phyloP scores from a whole-genome alignment of 768 basidiomycete genomes.

The Naganishia antarctica region DNA sequence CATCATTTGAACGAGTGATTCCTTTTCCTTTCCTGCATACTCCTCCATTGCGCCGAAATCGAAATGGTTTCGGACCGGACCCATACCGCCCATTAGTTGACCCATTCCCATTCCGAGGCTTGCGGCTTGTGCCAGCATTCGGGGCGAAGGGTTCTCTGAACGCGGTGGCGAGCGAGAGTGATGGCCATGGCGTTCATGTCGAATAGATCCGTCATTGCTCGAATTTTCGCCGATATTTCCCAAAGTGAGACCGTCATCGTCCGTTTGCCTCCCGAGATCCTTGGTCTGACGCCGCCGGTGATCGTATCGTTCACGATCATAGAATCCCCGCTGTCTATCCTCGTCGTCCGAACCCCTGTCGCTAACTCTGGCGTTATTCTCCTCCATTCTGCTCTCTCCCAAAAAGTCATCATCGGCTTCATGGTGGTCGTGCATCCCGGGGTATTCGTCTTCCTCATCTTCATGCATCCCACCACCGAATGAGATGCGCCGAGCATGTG shows the following conservation, averaged over 20 bases:
- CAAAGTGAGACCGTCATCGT: slow-evolving; percentile 9
- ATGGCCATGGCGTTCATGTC: slow-evolving; percentile 6
- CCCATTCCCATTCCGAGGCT: slow-evolving; percentile 12
- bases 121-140: slow-evolving; percentile 5
- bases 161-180: slow-evolving; percentile 5
- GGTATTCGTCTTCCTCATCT: slow-evolving; percentile 16
- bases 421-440: slow-evolving; percentile 4
- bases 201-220: slow-evolving; percentile 12
- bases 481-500: slow-evolving; percentile 37
- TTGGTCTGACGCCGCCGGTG: background rate
- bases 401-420: slow-evolving; percentile 13
- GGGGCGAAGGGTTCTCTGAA: background rate
- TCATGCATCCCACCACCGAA: slow-evolving; percentile 27
- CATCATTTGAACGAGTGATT: background rate
- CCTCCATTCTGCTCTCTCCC: slow-evolving; percentile 8
- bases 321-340: slow-evolving; percentile 7
- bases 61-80: slow-evolving; percentile 34
- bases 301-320: background rate
- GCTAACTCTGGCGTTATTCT: background rate
- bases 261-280: background rate
- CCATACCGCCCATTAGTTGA: slow-evolving; percentile 36
- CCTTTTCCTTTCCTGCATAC: slow-evolving; percentile 39
- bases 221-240: background rate
- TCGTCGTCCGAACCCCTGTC: slow-evolving; percentile 27
- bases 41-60: slow-evolving; percentile 45